These are phyloP conservation scores for Mycogone perniciosa DNA, from an alignment of 2,329 filamentous ascomycete genomes.

Conservation along the genomic window DNA sequence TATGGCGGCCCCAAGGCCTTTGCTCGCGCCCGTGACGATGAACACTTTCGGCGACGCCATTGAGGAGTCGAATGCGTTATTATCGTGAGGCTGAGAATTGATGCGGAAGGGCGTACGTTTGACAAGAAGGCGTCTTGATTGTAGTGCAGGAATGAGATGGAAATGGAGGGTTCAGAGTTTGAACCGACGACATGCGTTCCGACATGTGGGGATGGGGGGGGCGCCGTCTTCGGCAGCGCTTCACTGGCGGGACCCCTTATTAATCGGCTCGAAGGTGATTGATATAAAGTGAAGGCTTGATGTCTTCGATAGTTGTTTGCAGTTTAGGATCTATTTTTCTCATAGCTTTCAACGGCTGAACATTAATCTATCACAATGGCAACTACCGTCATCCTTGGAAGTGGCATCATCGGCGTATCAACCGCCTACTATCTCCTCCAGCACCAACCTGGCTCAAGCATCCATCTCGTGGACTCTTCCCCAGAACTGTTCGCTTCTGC, in stretches of 20 bases:
- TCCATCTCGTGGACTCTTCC: slow-evolving; percentile 43
- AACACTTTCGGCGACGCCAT: slow-evolving; percentile 56
- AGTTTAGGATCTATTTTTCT: too few species aligned
- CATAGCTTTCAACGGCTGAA: background rate
- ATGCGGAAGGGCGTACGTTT: background rate
- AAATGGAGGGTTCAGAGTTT: background rate
- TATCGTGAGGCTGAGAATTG: background rate
- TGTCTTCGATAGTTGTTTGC: too few species aligned
- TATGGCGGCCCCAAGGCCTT: slow-evolving; percentile 55
- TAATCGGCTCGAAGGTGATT: too few species aligned
- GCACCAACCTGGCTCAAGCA: slow-evolving; percentile 34
- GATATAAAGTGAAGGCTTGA: too few species aligned
- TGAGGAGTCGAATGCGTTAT: background rate
- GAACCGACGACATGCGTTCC: too few species aligned
- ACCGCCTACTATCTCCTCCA: slow-evolving; percentile 66
- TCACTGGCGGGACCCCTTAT: too few species aligned
- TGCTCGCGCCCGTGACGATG: slow-evolving; percentile 61
- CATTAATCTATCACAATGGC: slow-evolving; percentile 27
- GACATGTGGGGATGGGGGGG: background rate
- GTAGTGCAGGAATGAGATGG: background rate
- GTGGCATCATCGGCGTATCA: slow-evolving; percentile 63
- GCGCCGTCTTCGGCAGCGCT: too few species aligned
- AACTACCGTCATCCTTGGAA: slow-evolving; percentile 59
- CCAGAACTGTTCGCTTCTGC: slow-evolving; percentile 62
- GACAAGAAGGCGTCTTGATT: background rate